A percentile compares a stretch with the other conserved stretches of the same genome.
These are phyloP conservation scores for Micractinium sp. DNA, from an alignment of 139 green algal species.

Conservation along the genomic window DNA sequence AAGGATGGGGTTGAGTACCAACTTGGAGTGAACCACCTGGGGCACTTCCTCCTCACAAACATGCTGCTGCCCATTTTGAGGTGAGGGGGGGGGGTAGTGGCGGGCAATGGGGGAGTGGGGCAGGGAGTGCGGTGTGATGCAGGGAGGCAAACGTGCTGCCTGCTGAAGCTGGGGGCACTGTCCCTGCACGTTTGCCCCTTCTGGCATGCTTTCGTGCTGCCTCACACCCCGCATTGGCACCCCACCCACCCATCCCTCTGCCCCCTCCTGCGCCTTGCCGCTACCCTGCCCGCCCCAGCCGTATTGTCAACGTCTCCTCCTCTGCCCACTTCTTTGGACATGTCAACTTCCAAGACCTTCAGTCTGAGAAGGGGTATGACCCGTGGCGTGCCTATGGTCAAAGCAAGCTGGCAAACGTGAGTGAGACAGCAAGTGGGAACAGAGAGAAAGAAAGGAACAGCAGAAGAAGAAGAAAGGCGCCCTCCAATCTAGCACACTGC, in stretches of 20 bases:
- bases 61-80: constrained; percentile 71
- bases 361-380: constrained; percentile 57
- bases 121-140: background rate
- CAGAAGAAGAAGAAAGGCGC: too few relatives aligned
- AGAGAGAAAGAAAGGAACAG: background rate
- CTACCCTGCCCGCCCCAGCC: constrained; percentile 4
- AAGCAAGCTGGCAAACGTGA: background rate
- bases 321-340: constrained; percentile 75
- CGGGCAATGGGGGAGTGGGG: background rate
- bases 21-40: constrained; percentile 74
- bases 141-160: background rate
- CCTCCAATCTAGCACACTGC: background rate
- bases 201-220: too few relatives aligned
- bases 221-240: too few relatives aligned
- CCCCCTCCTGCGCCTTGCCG: background rate
- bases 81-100: background rate
- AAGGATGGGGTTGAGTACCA: constrained; percentile 83
- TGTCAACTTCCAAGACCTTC: constrained; percentile 84
- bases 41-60: constrained; percentile 81
- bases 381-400: constrained; percentile 48
- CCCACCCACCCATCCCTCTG: too few relatives aligned
- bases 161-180: too few relatives aligned
- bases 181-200: too few relatives aligned
- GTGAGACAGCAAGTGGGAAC: background rate
- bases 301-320: constrained; percentile 87